Evolutionary conservation across 163 green algal genomes (phyloP).

Genomic region (Prototheca wickerhamii): DNA sequence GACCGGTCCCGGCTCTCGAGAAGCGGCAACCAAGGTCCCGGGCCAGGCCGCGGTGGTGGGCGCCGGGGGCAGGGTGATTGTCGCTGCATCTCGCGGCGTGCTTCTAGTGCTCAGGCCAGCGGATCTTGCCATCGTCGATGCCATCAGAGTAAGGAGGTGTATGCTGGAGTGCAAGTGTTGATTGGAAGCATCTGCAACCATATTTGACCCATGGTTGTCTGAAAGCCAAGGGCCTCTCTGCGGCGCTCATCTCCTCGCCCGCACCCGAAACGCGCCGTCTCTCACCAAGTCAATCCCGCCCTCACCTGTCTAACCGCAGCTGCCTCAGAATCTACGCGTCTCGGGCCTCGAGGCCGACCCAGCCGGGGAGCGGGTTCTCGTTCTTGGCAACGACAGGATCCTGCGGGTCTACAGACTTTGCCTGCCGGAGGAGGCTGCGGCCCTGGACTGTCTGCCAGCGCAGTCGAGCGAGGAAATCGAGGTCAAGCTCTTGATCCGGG

Average conservation of each 20-base stretch:
- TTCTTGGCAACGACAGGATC: conserved; percentile 46
- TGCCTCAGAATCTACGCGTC: conserved; percentile 9
- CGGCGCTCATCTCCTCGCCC: too few relatives aligned
- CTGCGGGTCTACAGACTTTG: conserved; percentile 45
- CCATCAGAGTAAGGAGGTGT: conserved; percentile 5
- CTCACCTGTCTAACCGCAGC: neutral
- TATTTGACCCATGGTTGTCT: neutral
- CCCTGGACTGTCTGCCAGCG: neutral
- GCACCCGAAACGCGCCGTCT: too few relatives aligned
- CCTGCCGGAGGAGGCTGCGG: neutral
- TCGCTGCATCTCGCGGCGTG: conserved; percentile 10
- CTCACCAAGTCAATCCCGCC: too few relatives aligned
- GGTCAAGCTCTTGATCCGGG: neutral
- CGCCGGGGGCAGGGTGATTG: conserved; percentile 3
- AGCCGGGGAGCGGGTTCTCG: conserved; percentile 45
- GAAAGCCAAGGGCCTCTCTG: too few relatives aligned
- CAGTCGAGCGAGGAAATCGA: neutral
- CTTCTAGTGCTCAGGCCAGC: conserved; percentile 18
- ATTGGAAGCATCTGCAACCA: neutral
- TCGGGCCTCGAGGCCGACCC: conserved; percentile 40
- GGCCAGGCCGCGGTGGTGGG: conserved; percentile 9
- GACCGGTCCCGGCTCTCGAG: too few relatives aligned
- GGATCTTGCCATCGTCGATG: conserved; percentile 26
- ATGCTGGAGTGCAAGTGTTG: neutral
- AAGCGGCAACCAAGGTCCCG: neutral